Base-by-base conservation (phyloP, 257 asterid genomes). In the Galeopsis tetrahit region DNA sequence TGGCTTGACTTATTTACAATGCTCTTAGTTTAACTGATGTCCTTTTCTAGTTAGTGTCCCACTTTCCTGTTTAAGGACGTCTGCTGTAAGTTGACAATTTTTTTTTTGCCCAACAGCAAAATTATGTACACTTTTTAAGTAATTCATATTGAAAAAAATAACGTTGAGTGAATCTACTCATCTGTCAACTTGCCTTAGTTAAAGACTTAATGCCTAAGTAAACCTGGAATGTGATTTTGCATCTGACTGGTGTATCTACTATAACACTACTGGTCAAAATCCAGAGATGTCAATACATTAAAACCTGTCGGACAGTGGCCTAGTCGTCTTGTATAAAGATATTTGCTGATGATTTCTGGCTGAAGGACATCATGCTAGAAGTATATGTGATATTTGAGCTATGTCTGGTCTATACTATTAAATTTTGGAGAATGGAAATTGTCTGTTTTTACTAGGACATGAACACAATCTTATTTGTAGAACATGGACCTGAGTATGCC, bases 301-400 rank as follows among this genome's bases (percentile, higher is more conserved):
- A 31, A 13, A 33, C 34, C 7, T 36, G 42, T 72, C 39, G 64
- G 52, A 72, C 70, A 34, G 21, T 63, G 64, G 33, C 15, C 55
- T 53, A 5, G 7, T 35, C 33, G 55, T 34, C 31, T 51, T 17
- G 33, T 51, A 10, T 53, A 53, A 36, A 31, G 57, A 8, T 4
- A 63, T 28, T 51, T 21, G 4, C 63, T 49, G 21, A 14, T 46
- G 68, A 11, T 48, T 7, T 39, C 31, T 65, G 56, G 48, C 21
- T 21, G 32, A 17, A 53, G 39, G 70, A 21, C 69, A 59, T 33
- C 40, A 44, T 28, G 34, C 61, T 17, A 51, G 51, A 65, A 38
- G 15, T 52, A 36, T 69, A 39, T 15, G 40, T 53, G 64, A 11
- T 9, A 5, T 10, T 36, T 43, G 42, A 5, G 59, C 34, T 17